Evolutionary conservation across 345 rosid genomes (phyloP).

Genomic region (Pelargonium nanum): DNA sequence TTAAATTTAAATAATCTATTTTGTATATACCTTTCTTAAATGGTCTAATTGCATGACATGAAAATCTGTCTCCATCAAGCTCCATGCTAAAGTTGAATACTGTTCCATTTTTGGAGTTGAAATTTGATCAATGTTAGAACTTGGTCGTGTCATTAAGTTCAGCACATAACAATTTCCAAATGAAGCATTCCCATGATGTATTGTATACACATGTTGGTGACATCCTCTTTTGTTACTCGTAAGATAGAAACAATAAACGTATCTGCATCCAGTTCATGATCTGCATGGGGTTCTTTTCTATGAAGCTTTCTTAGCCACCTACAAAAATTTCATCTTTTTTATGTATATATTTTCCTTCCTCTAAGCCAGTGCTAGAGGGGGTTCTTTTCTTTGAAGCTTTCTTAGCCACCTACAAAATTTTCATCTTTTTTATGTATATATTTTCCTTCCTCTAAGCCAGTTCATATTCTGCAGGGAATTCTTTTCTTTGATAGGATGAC

Average conservation of each 20-base stretch:
- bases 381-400: too few species aligned
- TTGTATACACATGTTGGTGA: background rate
- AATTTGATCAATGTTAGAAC: background rate
- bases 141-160: background rate
- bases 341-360: background rate
- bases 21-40: too few species aligned
- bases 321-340: background rate
- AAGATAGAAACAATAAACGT: background rate
- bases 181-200: background rate
- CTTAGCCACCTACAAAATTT: background rate
- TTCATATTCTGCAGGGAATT: slow-evolving; percentile 51
- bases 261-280: background rate
- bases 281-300: too few species aligned
- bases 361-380: slow-evolving; percentile 34
- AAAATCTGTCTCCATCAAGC: background rate
- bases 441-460: slow-evolving; percentile 1
- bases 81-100: background rate
- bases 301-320: background rate
- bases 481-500: slow-evolving; percentile 87
- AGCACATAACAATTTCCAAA: background rate
- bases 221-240: background rate
- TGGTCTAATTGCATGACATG: background rate
- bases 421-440: background rate
- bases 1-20: too few species aligned
- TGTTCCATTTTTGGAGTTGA: background rate